Evolutionary conservation across 768 basidiomycete species (phyloP).

Genomic region (Serendipita vermifera): DNA sequence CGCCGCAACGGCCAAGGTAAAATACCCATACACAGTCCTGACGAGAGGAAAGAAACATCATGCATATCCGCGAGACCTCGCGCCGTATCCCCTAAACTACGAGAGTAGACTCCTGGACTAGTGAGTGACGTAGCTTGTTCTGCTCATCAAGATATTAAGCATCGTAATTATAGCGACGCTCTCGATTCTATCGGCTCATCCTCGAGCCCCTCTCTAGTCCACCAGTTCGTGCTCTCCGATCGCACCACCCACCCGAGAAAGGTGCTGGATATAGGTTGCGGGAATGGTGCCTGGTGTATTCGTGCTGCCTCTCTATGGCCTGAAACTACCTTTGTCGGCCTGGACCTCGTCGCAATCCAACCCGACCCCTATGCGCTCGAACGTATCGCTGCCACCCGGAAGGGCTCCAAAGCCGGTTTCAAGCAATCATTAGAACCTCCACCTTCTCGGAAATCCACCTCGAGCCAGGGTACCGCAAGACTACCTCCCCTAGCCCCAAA

Average conservation of each 20-base stretch:
- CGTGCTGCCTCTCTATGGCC: neutral
- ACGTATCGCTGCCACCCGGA: neutral
- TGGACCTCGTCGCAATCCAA: constrained; percentile 6
- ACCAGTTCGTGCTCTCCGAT: neutral
- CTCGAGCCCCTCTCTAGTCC: neutral
- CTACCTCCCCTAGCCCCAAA: neutral
- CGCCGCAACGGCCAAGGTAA: neutral
- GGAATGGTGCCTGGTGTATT: neutral
- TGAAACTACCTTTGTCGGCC: neutral
- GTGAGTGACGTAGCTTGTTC: no score
- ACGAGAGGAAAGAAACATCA: constrained; percentile 5
- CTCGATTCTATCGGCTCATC: no score
- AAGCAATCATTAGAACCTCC: no score
- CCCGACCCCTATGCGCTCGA: neutral
- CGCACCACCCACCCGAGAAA: neutral
- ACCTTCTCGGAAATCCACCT: neutral
- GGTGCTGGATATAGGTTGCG: constrained; percentile 3
- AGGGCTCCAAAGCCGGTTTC: neutral
- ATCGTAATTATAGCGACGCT: no score
- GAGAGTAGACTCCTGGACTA: constrained; percentile 1
- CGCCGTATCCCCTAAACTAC: constrained; percentile 5
- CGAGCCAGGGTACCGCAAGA: neutral
- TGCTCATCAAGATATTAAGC: no score
- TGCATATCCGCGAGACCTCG: neutral
- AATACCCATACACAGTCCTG: constrained; percentile 3